Evolutionary conservation across 495 filamentous ascomycete genomes (phyloP), one percentile per base, ranked within the genome.

Genomic region (Aspergillus biplanus): DNA sequence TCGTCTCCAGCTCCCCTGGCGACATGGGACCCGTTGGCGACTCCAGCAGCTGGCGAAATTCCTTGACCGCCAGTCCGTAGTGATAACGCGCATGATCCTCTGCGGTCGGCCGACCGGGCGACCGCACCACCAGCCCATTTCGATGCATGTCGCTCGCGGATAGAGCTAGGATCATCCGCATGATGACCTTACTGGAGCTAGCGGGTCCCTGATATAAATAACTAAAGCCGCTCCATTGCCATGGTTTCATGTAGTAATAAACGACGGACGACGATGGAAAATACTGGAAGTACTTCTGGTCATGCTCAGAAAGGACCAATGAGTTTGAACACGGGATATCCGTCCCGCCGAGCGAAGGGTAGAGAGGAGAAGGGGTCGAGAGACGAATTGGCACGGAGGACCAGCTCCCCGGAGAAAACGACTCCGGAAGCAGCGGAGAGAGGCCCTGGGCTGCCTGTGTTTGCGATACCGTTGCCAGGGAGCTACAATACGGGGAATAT

Each of bases 181-280:
- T 80, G 15, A 80, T 77, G 13, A 80, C 67, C 56, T 74, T 80
- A 61, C 74, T 80, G 1, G 71, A 68, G 12, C 69, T 58, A 4
- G 77, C 75, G 0, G 75, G 75, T 1, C 74, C 74, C 52, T 76
- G 69, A 39, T 80, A 80, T 4, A 80, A 71, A 52, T 77, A 80
- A 32, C 70, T 69, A 52, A 80, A 71, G 37, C 75, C 73, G 62
- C 75, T 80, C 77, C 77, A 80, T 44, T 71, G 61, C 75, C 75
- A 80, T 35, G 70, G 64, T 61, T 80, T 80, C 72, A 80, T 78
- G 44, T 80, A 80, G 60, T 78, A 80, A 52, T 70, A 76, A 0
- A 80, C 71, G 27, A 78, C 67, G 0, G 73, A 78, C 5, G 77
- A 80, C 1, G 75, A 78, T 2, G 77, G 77, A 33, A 80, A 80